These are phyloP conservation scores for Zygnema circumcarinatum DNA, from an alignment of 139 green algal genomes.

Conservation along the genomic window DNA sequence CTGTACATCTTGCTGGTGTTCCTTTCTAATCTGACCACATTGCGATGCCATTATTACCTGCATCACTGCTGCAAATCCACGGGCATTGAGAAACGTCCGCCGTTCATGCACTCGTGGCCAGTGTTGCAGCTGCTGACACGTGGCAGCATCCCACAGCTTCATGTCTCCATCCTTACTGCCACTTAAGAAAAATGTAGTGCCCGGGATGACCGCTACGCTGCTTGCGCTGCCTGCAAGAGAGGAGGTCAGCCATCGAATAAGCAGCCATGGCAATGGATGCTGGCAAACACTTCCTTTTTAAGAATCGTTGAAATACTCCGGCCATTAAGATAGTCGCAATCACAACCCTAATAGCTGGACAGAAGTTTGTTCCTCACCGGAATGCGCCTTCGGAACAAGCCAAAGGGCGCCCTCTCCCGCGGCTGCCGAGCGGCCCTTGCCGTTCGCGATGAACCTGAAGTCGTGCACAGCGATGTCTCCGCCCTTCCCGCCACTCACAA, in stretches of 20 bases:
- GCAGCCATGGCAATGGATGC: neutral
- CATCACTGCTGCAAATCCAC: constrained; percentile 51
- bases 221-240: constrained; percentile 33
- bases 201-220: constrained; percentile 19
- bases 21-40: too few species aligned
- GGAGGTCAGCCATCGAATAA: neutral
- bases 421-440: neutral
- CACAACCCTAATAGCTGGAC: too few species aligned
- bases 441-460: constrained; percentile 41
- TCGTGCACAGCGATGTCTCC: constrained; percentile 50
- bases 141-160: constrained; percentile 57
- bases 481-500: constrained; percentile 45
- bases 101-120: constrained; percentile 37
- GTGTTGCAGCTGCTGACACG: constrained; percentile 30
- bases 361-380: constrained; percentile 40
- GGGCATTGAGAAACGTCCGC: constrained; percentile 58
- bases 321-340: neutral
- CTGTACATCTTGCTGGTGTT: too few species aligned
- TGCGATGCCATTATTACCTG: too few species aligned
- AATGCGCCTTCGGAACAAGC: constrained; percentile 34
- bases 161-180: constrained; percentile 59
- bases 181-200: constrained; percentile 46
- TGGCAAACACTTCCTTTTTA: neutral
- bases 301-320: neutral
- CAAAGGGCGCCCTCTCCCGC: constrained; percentile 34